Evolutionary conservation across 129 eudicot species (phyloP).

Genomic region (Deinandra increscens): DNA sequence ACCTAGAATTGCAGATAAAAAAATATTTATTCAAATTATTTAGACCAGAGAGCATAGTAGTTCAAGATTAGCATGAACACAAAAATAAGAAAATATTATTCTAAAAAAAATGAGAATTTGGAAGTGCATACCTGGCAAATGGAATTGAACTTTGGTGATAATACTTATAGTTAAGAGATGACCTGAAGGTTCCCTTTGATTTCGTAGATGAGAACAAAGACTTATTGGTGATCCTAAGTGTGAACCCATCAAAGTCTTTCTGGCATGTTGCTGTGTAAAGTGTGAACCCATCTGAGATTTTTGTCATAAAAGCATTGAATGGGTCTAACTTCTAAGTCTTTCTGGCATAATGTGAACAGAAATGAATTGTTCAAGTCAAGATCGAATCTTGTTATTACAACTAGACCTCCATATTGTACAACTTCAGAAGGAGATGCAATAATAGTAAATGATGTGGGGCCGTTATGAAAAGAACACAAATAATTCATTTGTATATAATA

Average conservation of each 20-base stretch:
- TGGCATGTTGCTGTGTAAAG: too few species aligned
- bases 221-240: constrained; percentile 4
- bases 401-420: background rate
- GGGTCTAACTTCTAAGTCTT: too few species aligned
- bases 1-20: too few species aligned
- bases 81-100: background rate
- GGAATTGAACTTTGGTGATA: background rate
- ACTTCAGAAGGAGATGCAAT: background rate
- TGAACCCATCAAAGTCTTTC: background rate
- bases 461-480: background rate
- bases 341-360: background rate
- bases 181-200: background rate
- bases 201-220: background rate
- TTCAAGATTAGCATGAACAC: background rate
- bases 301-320: too few species aligned
- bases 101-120: background rate
- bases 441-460: too few species aligned
- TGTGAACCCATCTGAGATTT: too few species aligned
- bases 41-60: background rate
- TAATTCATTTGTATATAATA: background rate
- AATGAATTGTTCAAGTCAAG: background rate
- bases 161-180: background rate
- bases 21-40: background rate
- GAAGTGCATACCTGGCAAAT: background rate
- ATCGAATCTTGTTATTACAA: background rate